Conservation (phyloP, 345 rosid species). For the Hibiscus mutabilis region DNA sequence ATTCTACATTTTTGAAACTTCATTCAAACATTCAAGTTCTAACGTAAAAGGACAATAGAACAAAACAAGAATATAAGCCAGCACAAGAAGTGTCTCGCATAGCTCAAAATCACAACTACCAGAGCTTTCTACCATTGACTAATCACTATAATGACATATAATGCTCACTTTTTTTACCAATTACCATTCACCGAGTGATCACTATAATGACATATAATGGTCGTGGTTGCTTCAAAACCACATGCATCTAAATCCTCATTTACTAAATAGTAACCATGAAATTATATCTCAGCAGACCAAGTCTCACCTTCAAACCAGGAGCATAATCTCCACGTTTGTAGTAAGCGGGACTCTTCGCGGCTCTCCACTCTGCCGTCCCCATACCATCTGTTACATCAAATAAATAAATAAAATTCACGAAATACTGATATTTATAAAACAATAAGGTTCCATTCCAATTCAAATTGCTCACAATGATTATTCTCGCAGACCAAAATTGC, state of each 20-base stretch:
- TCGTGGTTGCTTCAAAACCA: not conserved
- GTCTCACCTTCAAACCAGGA: conserved; percentile 87
- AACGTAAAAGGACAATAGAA: not conserved
- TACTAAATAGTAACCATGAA: not conserved
- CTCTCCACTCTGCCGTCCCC: conserved; percentile 99
- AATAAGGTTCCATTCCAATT: not conserved
- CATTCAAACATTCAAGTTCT: not conserved
- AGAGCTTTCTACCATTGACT: not conserved
- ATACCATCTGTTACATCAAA: conserved; percentile 60
- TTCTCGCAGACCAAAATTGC: conserved; percentile 91
- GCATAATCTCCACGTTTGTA: conserved; percentile 98
- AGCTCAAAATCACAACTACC: not conserved
- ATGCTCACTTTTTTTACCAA: not conserved
- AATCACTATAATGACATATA: not conserved
- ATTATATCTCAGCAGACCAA: not conserved
- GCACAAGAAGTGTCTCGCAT: not conserved
- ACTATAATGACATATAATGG: not conserved
- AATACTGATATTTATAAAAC: conserved; percentile 1
- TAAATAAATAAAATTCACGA: conserved; percentile 2
- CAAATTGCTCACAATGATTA: conserved; percentile 63
- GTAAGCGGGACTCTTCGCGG: conserved; percentile 83
- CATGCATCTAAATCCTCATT: not conserved
- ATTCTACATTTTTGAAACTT: conserved; percentile 1
- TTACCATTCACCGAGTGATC: too few relatives aligned
- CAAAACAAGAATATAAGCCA: not conserved